Conservation (phyloP, 352 stramenopile species). For the Globisporangium perplexum region DNA sequence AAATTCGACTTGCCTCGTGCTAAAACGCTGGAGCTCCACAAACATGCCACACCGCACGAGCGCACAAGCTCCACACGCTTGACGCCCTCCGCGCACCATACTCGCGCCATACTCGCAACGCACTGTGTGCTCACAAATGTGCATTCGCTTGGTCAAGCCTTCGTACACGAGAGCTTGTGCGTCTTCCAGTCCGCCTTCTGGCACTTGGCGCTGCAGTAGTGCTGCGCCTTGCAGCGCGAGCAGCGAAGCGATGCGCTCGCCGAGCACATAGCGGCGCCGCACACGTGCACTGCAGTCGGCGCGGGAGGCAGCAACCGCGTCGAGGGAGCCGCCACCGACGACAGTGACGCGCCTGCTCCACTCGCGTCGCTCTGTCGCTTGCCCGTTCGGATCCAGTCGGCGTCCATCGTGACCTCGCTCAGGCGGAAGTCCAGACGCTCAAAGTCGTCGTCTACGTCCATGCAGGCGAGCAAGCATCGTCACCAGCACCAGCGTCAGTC, state of each 20-base stretch:
- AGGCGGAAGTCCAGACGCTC: slow-evolving; percentile 78
- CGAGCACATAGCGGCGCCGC: slow-evolving; percentile 60
- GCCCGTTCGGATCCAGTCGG: slow-evolving; percentile 62
- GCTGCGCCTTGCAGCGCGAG: slow-evolving; percentile 77
- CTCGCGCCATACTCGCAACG: too few species aligned
- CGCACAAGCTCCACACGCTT: too few species aligned
- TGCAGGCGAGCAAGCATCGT: neutral
- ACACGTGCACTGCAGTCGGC: slow-evolving; percentile 39
- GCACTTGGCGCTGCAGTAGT: slow-evolving; percentile 81
- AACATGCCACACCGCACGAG: too few species aligned
- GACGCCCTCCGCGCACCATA: too few species aligned
- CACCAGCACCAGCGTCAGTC: too few species aligned
- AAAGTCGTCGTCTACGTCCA: slow-evolving; percentile 67
- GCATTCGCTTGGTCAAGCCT: slow-evolving; percentile 2
- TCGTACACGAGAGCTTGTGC: slow-evolving; percentile 66
- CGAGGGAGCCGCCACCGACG: slow-evolving; percentile 19
- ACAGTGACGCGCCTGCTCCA: slow-evolving; percentile 20
- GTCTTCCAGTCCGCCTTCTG: slow-evolving; percentile 82
- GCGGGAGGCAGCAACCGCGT: slow-evolving; percentile 16
- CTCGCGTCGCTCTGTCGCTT: slow-evolving; percentile 38
- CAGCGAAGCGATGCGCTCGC: slow-evolving; percentile 68
- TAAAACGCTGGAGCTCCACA: too few species aligned
- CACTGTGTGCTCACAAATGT: too few species aligned
- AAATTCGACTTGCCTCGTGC: too few species aligned
- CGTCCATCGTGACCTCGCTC: slow-evolving; percentile 50